Base-by-base conservation (phyloP, 129 eudicot species). In the Saussurea involucrata region DNA sequence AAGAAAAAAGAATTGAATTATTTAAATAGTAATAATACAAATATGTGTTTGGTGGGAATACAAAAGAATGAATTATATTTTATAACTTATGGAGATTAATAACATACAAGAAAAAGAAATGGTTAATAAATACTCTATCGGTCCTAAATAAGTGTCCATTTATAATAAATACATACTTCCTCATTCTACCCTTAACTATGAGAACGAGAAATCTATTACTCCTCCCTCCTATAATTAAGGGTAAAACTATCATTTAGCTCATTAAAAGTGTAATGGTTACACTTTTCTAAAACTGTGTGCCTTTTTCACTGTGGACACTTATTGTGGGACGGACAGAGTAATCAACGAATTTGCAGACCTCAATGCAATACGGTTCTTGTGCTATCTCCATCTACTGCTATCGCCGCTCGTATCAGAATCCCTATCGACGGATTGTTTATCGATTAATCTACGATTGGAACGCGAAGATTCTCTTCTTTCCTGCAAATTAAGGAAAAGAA, bases 401-500 rank as follows among this genome's bases (percentile, higher is more conserved):
- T 83, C 61, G 22, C 86, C 97, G 69, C 90, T 84, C 66, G 83
- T 81, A 86, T 90, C 90, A 46, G 96, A 83, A 66, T 64, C 80
- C 44, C 71, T 88, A 67, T 86, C 92, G n/a, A 63, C 37, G 5
- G 68, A 67, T 81, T 79, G 87, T 77, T 80, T 86, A 78, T 81
- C 76, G 3, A 49, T 82, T 24, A 76, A 32, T 82, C 71, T 82
- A 28, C 76, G 94, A 74, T 78, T 84, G 1, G 92, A 72, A 18
- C 89, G 81, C 0, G 87, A 80, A 24, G 95, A 73, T 73, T 90
- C 95, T 80, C 91, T 84, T 74, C 85, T 87, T 44, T 93, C 98
- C 98, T 93, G 87, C 75, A 83, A 68, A 12, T 29, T 24, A 31
- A 68, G 17, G 3, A 32, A 24, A 17, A 80, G 46, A 8, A 66